Conservation (phyloP, 257 asterid species). For the Nicotiana tomentosiformis region DNA sequence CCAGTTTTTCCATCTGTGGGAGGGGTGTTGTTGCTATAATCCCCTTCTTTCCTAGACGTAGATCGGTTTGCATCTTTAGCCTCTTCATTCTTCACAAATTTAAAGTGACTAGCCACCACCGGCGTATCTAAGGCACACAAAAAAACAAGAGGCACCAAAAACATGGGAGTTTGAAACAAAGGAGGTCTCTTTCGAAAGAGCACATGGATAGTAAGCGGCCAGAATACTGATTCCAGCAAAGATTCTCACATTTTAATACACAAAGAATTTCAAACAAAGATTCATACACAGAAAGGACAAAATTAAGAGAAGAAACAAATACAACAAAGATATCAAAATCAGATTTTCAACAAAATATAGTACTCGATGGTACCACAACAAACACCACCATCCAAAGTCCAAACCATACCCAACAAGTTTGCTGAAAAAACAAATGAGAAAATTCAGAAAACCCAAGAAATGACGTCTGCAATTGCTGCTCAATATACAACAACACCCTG, state of each 20-base stretch:
- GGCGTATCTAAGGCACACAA: constrained; percentile 24
- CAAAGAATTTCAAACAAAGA: not conserved
- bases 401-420: constrained; percentile 4
- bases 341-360: no score
- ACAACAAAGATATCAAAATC: no score
- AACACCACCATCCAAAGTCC: not conserved
- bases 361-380: not conserved
- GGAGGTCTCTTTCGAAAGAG: not conserved
- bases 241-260: not conserved
- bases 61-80: constrained; percentile 23
- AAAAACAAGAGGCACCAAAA: constrained; percentile 14
- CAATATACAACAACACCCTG: constrained; percentile 3
- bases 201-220: not conserved
- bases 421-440: constrained; percentile 1
- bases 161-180: not conserved
- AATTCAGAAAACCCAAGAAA: not conserved
- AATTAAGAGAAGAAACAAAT: no score
- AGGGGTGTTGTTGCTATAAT: constrained; percentile 8
- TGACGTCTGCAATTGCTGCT: constrained; percentile 10
- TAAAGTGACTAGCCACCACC: constrained; percentile 27
- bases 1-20: constrained; percentile 15
- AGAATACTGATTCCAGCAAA: constrained; percentile 1
- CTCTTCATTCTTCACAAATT: constrained; percentile 34
- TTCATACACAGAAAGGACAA: not conserved
- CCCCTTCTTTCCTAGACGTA: constrained; percentile 13